Base-by-base conservation (phyloP, 768 basidiomycete species). In the Erythrobasidium yunnanense region DNA sequence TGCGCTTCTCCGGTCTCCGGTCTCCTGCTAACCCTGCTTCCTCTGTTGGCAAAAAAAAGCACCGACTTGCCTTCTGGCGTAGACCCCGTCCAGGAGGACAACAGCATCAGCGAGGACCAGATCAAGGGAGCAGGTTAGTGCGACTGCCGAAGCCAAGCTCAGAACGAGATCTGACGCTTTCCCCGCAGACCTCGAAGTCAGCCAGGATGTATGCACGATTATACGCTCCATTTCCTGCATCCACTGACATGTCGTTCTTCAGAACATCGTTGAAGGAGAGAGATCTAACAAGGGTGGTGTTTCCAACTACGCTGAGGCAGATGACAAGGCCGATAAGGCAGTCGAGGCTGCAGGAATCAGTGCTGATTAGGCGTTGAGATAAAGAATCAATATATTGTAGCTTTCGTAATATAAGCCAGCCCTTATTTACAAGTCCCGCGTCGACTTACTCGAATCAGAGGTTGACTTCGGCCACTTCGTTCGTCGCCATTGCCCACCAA, bases 271-370 rank as follows among this genome's bases (percentile, higher is more conserved):
- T 22, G 42, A 45, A 2, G 60, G 60, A 3, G 60, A 51, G 47
- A 8, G 60, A 23, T 27, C 46, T 20, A 32, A n/a, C 13, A 63
- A 51, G 33, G 30, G 49, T 18, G 23, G 13, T 5, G 49, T 63
- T 30, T n/a, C n/a, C n/a, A 52, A 63, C 60, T 63, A 63, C 46
- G 60, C 60, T 2, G 38, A 63, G 32, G 60, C 60, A 13, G 60
- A 63, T 49, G 4, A 52, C 2, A 46, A 63, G 33, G 46, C 47
- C 46, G 60, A 63, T 23, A n/a, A 45, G 4, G 60, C 45, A 5
- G 60, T 63, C 5, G 60, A 63, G 30, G 49, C 33, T 22, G 60
- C 60, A 22, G 60, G 60, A 46, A 63, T 63, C 47, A 13, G 13
- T 25, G 25, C 49, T 8, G 17, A 51, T n/a, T n/a, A n/a, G n/a